phyloP scores from a whole-genome alignment of 352 stramenopile genomes.

The Phytophthora sp. region DNA sequence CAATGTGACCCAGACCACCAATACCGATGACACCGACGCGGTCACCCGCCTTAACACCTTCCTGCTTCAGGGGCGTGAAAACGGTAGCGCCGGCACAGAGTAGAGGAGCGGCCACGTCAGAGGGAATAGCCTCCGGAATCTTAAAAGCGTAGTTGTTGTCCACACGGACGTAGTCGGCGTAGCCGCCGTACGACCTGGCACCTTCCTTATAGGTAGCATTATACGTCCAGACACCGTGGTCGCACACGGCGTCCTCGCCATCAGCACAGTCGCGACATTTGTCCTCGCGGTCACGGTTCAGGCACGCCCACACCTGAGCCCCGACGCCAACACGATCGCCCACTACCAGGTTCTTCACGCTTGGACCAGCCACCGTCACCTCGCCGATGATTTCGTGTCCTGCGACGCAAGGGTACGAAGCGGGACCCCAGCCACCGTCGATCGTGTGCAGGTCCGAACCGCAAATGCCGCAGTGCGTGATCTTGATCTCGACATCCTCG shows the following conservation, averaged over 20 bases:
- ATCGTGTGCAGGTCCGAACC: too few species aligned
- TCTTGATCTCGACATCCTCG: too few species aligned
- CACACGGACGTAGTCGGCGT: slow-evolving; percentile 69
- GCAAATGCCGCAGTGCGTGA: too few species aligned
- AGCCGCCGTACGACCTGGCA: slow-evolving; percentile 49
- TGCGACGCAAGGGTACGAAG: too few species aligned
- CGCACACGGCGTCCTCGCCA: background rate
- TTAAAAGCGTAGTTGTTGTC: slow-evolving; percentile 61
- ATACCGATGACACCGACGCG: slow-evolving; percentile 79
- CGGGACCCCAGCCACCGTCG: too few species aligned
- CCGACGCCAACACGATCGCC: too few species aligned
- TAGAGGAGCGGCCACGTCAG: slow-evolving; percentile 13
- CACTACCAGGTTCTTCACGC: too few species aligned
- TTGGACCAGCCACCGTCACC: too few species aligned
- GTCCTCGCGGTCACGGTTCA: too few species aligned
- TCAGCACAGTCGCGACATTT: too few species aligned
- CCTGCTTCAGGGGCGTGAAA: slow-evolving; percentile 15
- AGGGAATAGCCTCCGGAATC: slow-evolving; percentile 16
- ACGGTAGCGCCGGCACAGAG: slow-evolving; percentile 20
- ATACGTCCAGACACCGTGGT: slow-evolving; percentile 48
- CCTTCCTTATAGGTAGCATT: slow-evolving; percentile 51
- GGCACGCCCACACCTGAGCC: too few species aligned
- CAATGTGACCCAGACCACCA: slow-evolving; percentile 80
- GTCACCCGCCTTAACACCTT: slow-evolving; percentile 27
- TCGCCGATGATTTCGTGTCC: too few species aligned